A percentile compares a stretch with the other conserved stretches of the same genome.
Evolutionary conservation across 2,329 filamentous ascomycete species (phyloP).

Genomic region (Aschersonia sp.): DNA sequence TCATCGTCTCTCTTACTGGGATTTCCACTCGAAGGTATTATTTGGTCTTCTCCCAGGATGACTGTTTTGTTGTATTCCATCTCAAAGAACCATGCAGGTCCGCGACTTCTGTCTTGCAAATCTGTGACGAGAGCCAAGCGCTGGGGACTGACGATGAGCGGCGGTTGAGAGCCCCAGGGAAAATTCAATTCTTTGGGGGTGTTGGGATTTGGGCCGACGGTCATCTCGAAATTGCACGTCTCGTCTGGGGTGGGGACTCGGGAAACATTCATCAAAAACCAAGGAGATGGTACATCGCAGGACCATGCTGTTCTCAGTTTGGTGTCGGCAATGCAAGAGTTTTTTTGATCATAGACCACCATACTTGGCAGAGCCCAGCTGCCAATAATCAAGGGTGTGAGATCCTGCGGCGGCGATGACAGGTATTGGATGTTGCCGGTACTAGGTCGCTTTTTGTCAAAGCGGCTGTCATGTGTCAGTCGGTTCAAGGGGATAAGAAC

Average conservation of each 20-base stretch:
- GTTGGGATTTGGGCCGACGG: constrained; percentile 22
- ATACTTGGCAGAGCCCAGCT: constrained; percentile 40
- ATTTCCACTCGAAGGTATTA: constrained; percentile 11
- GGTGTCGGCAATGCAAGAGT: constrained; percentile 41
- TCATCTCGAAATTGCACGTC: constrained; percentile 25
- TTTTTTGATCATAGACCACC: constrained; percentile 31
- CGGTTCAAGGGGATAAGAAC: neutral
- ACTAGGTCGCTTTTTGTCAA: constrained; percentile 16
- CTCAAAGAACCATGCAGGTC: constrained; percentile 40
- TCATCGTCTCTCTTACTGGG: constrained; percentile 13
- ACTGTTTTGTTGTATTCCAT: constrained; percentile 41
- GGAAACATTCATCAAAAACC: constrained; percentile 28
- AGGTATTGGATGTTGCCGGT: constrained; percentile 36
- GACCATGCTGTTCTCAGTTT: constrained; percentile 45
- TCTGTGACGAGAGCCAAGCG: constrained; percentile 35
- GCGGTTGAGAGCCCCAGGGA: constrained; percentile 40
- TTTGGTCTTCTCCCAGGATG: constrained; percentile 28
- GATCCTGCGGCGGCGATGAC: constrained; percentile 29
- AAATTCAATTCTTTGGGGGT: constrained; percentile 17
- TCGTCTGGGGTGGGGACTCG: constrained; percentile 11
- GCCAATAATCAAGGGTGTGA: constrained; percentile 39
- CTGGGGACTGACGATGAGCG: constrained; percentile 22
- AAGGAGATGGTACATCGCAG: constrained; percentile 37
- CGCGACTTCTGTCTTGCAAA: constrained; percentile 28
- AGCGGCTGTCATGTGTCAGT: constrained; percentile 6